These are phyloP conservation scores for Cyclotella atomus DNA, from an alignment of 108 stramenopile species.

Conservation along the genomic window DNA sequence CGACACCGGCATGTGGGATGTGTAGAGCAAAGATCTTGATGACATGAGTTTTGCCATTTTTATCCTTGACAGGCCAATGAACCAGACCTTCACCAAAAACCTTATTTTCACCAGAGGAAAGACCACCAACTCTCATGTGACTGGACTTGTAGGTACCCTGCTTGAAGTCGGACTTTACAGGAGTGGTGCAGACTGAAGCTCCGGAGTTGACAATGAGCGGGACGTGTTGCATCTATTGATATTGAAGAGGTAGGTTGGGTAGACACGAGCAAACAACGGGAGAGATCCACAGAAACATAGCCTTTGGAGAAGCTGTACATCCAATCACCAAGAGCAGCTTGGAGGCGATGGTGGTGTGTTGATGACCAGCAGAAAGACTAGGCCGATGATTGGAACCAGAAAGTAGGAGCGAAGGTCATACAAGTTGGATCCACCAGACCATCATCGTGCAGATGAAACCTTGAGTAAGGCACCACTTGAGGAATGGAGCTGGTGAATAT, in stretches of 20 bases:
- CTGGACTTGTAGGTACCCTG: slow-evolving; percentile 12
- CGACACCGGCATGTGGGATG: slow-evolving; percentile 4
- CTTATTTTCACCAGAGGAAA: slow-evolving; percentile 17
- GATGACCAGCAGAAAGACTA: background rate
- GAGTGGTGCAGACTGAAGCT: slow-evolving; percentile 30
- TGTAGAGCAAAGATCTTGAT: slow-evolving; percentile 19
- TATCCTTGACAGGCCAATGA: slow-evolving; percentile 8
- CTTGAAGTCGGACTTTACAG: slow-evolving; percentile 14
- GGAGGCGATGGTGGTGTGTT: background rate
- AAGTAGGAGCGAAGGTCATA: background rate
- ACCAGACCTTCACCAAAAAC: slow-evolving; percentile 31
- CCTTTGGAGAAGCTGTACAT: too few species aligned
- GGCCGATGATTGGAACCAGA: background rate
- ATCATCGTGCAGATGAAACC: background rate
- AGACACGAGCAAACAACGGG: too few species aligned
- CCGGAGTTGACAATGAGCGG: slow-evolving; percentile 36
- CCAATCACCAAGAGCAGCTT: too few species aligned
- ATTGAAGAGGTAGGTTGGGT: too few species aligned
- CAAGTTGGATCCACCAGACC: background rate
- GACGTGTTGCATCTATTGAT: background rate
- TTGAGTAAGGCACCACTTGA: background rate
- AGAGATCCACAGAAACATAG: too few species aligned
- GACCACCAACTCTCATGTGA: slow-evolving; percentile 8
- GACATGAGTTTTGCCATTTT: background rate
- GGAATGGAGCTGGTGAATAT: too few species aligned